Conservation (phyloP, 495 filamentous ascomycete species). For the Mytilinidion resinicola region DNA sequence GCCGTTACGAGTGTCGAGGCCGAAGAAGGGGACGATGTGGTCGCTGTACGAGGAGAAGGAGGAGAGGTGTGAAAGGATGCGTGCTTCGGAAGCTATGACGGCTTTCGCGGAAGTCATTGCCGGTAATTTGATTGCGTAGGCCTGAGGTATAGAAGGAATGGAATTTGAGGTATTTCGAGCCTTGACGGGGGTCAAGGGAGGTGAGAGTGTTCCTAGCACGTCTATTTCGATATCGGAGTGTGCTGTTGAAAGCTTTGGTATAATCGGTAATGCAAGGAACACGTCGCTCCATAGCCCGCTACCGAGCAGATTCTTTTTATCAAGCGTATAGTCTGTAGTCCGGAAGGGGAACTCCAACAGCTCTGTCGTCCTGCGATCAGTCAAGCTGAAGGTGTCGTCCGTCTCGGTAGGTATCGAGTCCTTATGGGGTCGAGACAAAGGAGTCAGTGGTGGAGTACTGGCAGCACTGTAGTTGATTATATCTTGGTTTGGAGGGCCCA, state of each 20-base stretch:
- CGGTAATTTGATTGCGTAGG: slow-evolving; percentile 53
- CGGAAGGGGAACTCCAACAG: slow-evolving; percentile 7
- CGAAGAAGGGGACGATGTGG: slow-evolving; percentile 52
- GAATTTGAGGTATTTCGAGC: slow-evolving; percentile 7
- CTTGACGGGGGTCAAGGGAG: slow-evolving; percentile 46
- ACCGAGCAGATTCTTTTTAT: slow-evolving; percentile 37
- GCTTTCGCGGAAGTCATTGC: slow-evolving; percentile 43
- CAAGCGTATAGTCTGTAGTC: slow-evolving; percentile 29
- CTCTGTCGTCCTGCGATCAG: not conserved
- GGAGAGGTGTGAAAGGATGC: slow-evolving; percentile 42
- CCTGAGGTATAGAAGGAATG: slow-evolving; percentile 8
- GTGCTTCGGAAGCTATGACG: slow-evolving; percentile 49
- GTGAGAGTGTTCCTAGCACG: slow-evolving; percentile 29
- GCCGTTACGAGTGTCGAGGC: slow-evolving; percentile 43
- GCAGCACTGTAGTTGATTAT: too few species aligned
- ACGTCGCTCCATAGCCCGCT: slow-evolving; percentile 58
- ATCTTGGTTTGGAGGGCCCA: too few species aligned
- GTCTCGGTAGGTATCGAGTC: too few species aligned
- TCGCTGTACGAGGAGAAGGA: slow-evolving; percentile 25
- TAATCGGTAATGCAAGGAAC: slow-evolving; percentile 39
- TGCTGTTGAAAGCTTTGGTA: too few species aligned
- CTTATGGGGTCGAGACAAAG: too few species aligned
- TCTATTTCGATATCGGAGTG: not conserved
- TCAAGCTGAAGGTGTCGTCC: too few species aligned
- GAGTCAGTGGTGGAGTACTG: too few species aligned